Percentiles rank a stretch among this genome's conserved stretches.
Evolutionary conservation across 208 protist genomes (phyloP).

Genomic region (Leishmania turanica): DNA sequence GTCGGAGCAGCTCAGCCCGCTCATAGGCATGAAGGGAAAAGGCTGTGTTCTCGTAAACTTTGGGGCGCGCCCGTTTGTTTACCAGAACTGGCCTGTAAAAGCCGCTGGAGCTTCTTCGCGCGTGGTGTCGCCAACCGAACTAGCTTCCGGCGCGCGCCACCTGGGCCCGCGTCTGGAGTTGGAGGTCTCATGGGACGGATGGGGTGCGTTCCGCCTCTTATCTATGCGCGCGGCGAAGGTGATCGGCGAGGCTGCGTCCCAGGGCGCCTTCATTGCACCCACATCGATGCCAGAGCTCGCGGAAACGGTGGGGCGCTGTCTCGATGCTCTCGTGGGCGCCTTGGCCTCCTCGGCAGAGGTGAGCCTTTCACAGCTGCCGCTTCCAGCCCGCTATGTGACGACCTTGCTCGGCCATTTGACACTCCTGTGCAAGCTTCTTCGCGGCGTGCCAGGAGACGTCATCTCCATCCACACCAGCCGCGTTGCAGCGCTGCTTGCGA

Average conservation of each 20-base stretch:
- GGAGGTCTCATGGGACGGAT: conserved; percentile 36
- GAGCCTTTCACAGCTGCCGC: conserved; percentile 16
- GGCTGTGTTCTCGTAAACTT: conserved; percentile 85
- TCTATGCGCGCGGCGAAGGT: conserved; percentile 65
- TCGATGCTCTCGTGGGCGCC: conserved; percentile 30
- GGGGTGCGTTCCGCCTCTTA: conserved; percentile 83
- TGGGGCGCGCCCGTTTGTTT: conserved; percentile 69
- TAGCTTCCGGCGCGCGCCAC: neutral
- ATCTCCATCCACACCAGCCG: conserved; percentile 14
- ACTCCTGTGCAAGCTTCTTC: conserved; percentile 29
- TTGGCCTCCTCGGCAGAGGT: conserved; percentile 18
- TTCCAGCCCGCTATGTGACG: conserved; percentile 27
- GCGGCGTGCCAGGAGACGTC: conserved; percentile 17
- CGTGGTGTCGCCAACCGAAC: conserved; percentile 4
- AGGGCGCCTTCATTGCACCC: neutral
- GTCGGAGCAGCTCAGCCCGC: conserved; percentile 45
- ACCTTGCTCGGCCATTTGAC: conserved; percentile 28
- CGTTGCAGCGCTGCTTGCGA: conserved; percentile 15
- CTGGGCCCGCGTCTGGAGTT: conserved; percentile 6
- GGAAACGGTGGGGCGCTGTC: conserved; percentile 40
- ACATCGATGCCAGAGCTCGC: conserved; percentile 35
- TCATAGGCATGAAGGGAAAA: conserved; percentile 82
- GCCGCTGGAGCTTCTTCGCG: neutral
- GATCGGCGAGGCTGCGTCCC: conserved; percentile 31
- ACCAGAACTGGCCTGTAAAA: conserved; percentile 11